These are phyloP conservation scores for Amaranthus palmeri DNA, from an alignment of 148 eudicot genomes.

Conservation along the genomic window DNA sequence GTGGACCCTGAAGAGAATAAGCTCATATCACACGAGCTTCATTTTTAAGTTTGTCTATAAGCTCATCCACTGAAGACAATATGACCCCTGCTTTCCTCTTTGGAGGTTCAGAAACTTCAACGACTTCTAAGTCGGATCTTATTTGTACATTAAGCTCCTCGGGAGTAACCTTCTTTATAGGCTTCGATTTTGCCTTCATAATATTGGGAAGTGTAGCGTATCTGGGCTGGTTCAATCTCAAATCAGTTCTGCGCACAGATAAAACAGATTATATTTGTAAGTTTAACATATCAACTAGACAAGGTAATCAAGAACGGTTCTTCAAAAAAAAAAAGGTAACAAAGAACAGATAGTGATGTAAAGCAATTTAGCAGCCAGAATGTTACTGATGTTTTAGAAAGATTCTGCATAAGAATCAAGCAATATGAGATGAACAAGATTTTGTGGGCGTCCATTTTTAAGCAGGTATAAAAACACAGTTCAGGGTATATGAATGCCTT, in stretches of 20 bases:
- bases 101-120: slow-evolving; percentile 88
- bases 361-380: neutral
- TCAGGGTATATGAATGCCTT: neutral
- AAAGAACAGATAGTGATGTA: neutral
- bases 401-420: neutral
- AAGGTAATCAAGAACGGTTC: neutral
- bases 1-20: neutral
- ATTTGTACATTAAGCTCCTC: slow-evolving; percentile 72
- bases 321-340: too few relatives aligned
- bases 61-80: slow-evolving; percentile 83
- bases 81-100: slow-evolving; percentile 91
- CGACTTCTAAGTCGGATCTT: slow-evolving; percentile 61
- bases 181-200: slow-evolving; percentile 89
- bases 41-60: slow-evolving; percentile 81
- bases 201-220: slow-evolving; percentile 93
- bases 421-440: neutral
- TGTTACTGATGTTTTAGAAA: neutral
- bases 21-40: slow-evolving; percentile 81
- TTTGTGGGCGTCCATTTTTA: neutral
- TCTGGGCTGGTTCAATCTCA: slow-evolving; percentile 98
- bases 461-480: neutral
- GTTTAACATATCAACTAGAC: neutral
- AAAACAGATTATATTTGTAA: neutral
- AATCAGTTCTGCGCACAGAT: slow-evolving; percentile 64
- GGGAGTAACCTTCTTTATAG: slow-evolving; percentile 65